Base-by-base conservation (phyloP, 495 filamentous ascomycete genomes). In the Cudoniella acicularis region DNA sequence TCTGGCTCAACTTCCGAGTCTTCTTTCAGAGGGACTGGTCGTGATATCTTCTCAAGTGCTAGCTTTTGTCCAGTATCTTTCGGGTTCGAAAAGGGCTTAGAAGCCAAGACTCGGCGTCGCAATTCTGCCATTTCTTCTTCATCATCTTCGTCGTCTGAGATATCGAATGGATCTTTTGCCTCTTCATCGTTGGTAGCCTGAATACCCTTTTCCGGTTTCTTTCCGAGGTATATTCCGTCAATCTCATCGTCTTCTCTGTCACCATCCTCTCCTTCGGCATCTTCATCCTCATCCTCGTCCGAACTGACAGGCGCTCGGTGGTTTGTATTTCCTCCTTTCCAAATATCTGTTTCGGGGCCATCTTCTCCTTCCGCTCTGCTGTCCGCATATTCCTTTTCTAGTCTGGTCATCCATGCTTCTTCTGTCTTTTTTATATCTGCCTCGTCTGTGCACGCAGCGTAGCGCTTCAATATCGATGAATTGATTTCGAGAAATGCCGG, bases 71-170 rank as follows among this genome's bases (percentile, higher is more conserved):
- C 72, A 23, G 70, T 67, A 13, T 77, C 68, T 42, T 76, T 60
- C 11, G 83, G 83, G 62, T 90, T 89, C 42, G 88, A 76, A 63
- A 97, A 98, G 0, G 89, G 79, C 63, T 92, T 96, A 2, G 93
- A 96, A 1, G 82, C 85, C 2, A 98, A 78, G 20, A 96, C 89
- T 64, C 88, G 87, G 42, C 84, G 84, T 41, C 94, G 79, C 24
- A 98, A 84, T 63, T 94, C 91, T 42, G 90, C 92, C 89, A 96
- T 97, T 67, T 95, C 88, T 56, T 86, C 89, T 55, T 88, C 88
- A 48, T 90, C 89, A 13, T 89, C 86, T 10, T 89, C 86, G 3
- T 87, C 87, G n/a, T 83, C 87, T 36, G 89, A 88, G 41, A 93
- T 82, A 21, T 83, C 87, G 56, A 85, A 89, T 1, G 84, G 85